Conservation (phyloP, 2,329 filamentous ascomycete species). For the Diplodia corticola region DNA sequence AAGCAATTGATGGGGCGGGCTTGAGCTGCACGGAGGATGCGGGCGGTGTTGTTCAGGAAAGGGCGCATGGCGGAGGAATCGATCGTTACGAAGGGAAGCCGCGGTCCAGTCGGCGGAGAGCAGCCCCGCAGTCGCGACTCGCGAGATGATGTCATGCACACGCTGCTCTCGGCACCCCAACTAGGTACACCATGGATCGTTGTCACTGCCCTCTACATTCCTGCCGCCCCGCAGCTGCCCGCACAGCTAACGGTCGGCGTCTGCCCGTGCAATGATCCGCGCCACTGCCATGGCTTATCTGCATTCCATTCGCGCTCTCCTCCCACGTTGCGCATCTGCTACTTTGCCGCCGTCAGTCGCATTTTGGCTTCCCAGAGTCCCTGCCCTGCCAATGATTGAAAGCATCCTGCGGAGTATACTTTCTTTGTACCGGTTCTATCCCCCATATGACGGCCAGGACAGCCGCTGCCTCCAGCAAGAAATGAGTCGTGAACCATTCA, state of each 20-base stretch:
- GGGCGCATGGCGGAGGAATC: neutral
- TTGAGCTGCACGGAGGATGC: conserved; percentile 10
- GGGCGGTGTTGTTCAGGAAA: neutral
- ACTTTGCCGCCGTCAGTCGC: neutral
- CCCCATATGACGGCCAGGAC: neutral
- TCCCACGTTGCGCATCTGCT: too few species aligned
- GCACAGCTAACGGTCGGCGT: neutral
- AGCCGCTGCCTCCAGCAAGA: neutral
- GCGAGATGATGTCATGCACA: conserved; percentile 10
- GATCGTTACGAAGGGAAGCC: neutral
- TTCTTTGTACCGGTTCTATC: neutral
- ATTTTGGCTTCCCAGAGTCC: neutral
- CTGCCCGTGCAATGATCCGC: neutral
- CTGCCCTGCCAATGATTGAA: neutral
- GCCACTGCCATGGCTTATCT: neutral
- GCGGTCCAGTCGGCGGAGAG: neutral
- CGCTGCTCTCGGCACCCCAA: neutral
- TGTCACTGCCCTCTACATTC: neutral
- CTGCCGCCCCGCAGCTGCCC: neutral
- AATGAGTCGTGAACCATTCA: neutral
- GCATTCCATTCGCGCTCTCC: too few species aligned
- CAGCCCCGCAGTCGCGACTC: conserved; percentile 6
- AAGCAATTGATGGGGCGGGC: neutral
- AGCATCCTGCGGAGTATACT: neutral
- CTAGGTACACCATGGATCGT: neutral